phyloP scores from a whole-genome alignment of 2,329 filamentous ascomycete species.

The Epichloe gansuensis region DNA sequence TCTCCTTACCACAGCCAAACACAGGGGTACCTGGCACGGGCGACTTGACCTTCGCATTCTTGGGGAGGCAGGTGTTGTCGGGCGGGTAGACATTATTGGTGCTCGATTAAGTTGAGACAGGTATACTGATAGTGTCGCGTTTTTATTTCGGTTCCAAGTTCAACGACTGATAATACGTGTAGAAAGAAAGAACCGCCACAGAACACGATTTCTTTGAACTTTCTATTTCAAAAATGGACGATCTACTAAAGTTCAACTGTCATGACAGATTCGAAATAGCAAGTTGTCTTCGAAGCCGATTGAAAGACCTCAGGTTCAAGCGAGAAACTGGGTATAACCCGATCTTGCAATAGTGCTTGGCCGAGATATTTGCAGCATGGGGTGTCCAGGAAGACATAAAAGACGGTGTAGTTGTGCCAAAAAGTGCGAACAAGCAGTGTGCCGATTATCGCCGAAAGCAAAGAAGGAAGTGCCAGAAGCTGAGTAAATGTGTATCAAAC shows the following conservation, averaged over 20 bases:
- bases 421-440: background rate
- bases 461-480: background rate
- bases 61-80: conserved; percentile 41
- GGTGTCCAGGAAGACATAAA: background rate
- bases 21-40: conserved; percentile 46
- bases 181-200: background rate
- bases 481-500: background rate
- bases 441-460: background rate
- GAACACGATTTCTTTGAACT: background rate
- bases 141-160: background rate
- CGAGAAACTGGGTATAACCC: no score
- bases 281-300: background rate
- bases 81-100: conserved; percentile 31
- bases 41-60: conserved; percentile 47
- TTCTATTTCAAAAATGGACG: background rate
- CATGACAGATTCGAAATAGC: background rate
- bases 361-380: background rate
- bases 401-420: background rate
- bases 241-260: background rate
- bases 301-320: background rate
- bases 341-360: background rate
- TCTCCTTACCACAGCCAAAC: conserved; percentile 49
- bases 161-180: background rate
- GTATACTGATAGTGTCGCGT: background rate
- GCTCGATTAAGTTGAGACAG: background rate